Conservation (phyloP, 495 filamentous ascomycete genomes). For the Trichoderma orchidacearum region DNA sequence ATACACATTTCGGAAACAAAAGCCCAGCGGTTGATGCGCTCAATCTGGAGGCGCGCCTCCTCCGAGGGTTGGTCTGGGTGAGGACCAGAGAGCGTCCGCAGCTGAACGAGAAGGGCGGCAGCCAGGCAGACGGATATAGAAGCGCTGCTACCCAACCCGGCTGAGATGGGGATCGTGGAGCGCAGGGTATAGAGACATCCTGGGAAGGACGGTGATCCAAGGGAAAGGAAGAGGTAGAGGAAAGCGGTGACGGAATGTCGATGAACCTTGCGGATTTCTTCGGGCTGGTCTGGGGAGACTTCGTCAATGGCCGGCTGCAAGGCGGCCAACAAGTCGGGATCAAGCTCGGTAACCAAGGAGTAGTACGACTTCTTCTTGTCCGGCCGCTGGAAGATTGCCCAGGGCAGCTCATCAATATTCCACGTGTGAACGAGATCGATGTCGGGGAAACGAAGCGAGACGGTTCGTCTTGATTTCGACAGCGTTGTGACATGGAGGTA, state of each 20-base stretch:
- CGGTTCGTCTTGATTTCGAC: conserved; percentile 69
- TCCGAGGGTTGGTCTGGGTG: conserved; percentile 74
- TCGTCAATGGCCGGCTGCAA: conserved; percentile 59
- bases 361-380: conserved; percentile 89
- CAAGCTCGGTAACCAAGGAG: conserved; percentile 70
- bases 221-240: conserved; percentile 82
- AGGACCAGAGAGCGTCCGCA: conserved; percentile 72
- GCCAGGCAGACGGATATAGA: conserved; percentile 86
- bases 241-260: conserved; percentile 69
- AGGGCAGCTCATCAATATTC: conserved; percentile 82
- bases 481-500: conserved; percentile 89
- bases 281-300: conserved; percentile 50
- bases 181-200: conserved; percentile 82
- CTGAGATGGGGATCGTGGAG: conserved; percentile 86
- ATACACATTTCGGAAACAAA: conserved; percentile 96
- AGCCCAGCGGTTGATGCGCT: conserved; percentile 94
- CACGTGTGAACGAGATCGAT: conserved; percentile 77
- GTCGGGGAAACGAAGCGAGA: conserved; percentile 79
- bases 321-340: conserved; percentile 62
- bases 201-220: conserved; percentile 63
- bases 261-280: conserved; percentile 62
- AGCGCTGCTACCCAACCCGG: conserved; percentile 84
- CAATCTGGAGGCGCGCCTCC: conserved; percentile 72
- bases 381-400: conserved; percentile 62
- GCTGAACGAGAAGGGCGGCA: conserved; percentile 74